Base-by-base conservation (phyloP, 2,329 filamentous ascomycete species). In the Alternaria metachromatica region DNA sequence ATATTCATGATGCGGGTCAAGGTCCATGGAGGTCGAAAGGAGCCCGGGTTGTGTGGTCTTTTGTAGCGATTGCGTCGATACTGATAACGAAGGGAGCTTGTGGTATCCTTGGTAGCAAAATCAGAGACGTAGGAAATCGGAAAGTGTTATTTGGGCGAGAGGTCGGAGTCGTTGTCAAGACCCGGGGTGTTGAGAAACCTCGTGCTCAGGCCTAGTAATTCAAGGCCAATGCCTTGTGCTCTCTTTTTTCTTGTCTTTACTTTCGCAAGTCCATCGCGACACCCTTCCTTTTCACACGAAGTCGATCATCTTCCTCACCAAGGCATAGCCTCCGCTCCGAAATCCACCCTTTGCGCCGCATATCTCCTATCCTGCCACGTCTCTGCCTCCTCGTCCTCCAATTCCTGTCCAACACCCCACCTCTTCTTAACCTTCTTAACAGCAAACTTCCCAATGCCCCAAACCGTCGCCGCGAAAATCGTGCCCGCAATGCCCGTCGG, bases 401-500 rank as follows among this genome's bases (percentile, higher is more conserved):
- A 71, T 25, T 73, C 69, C 49, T 64, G 54, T 4, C 72, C 60
- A 30, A 53, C 64, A 41, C 66, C 67, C 64, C 74, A 73, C 61
- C 76, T 76, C 57, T 66, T 73, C 60, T 63, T 74, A 20, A 80
- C 72, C 62, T 74, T 77, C 58, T 74, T 66, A 54, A 76, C 74
- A 28, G 77, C 80, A 68, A 79, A 78, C 54, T 73, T 76, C 3
- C 75, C 81, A 28, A 81, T 57, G 0, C 79, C 81, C 81, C 81
- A 82, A 3, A 82, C 49, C 37, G 78, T 66, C 7, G 75, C 80
- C 26, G 77, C 76, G 7, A 78, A 72, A 25, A 78, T 75, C 11
- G 78, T 78, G 3, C 77, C 80, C 21, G 78, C 55, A 30, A 83
- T 79, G 0, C 81, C 81, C 3, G 81, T 81, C 11, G 81, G 81